Evolutionary conservation across 768 basidiomycete species (phyloP).

Genomic region (Hypholoma fasciculare): DNA sequence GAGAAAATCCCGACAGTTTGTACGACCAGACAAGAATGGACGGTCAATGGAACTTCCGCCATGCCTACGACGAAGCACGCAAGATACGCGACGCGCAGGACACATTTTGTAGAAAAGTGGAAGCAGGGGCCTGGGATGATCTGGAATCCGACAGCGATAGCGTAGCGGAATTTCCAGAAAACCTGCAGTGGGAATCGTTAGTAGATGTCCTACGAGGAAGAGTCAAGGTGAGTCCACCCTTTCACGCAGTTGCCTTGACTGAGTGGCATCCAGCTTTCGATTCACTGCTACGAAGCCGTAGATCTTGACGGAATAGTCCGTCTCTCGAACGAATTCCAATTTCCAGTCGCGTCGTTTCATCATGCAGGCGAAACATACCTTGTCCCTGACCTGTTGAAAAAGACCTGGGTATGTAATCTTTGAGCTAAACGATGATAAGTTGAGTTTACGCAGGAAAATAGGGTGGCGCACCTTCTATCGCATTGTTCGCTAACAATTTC

Average conservation of each 20-base stretch:
- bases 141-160: slow-evolving; percentile 22
- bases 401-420: slow-evolving; percentile 51
- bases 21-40: slow-evolving; percentile 61
- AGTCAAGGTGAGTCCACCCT: slow-evolving; percentile 53
- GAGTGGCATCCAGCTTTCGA: slow-evolving; percentile 26
- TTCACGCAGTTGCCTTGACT: background rate
- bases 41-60: slow-evolving; percentile 64
- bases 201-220: slow-evolving; percentile 72
- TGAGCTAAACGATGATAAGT: background rate
- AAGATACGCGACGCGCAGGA: slow-evolving; percentile 71
- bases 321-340: slow-evolving; percentile 80
- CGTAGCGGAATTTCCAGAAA: slow-evolving; percentile 52
- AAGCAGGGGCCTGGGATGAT: slow-evolving; percentile 42
- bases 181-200: slow-evolving; percentile 68
- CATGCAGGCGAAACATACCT: slow-evolving; percentile 82
- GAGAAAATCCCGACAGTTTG: slow-evolving; percentile 57
- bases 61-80: slow-evolving; percentile 70
- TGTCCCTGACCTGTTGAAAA: slow-evolving; percentile 74
- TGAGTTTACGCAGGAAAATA: slow-evolving; percentile 4
- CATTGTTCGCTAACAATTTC: slow-evolving; percentile 69
- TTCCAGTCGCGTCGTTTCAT: slow-evolving; percentile 73
- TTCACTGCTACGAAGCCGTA: slow-evolving; percentile 55
- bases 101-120: slow-evolving; percentile 54
- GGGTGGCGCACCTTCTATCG: slow-evolving; percentile 63
- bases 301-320: slow-evolving; percentile 70